phyloP scores from a whole-genome alignment of 2,329 filamentous ascomycete species.

The Xylaria sp. region DNA sequence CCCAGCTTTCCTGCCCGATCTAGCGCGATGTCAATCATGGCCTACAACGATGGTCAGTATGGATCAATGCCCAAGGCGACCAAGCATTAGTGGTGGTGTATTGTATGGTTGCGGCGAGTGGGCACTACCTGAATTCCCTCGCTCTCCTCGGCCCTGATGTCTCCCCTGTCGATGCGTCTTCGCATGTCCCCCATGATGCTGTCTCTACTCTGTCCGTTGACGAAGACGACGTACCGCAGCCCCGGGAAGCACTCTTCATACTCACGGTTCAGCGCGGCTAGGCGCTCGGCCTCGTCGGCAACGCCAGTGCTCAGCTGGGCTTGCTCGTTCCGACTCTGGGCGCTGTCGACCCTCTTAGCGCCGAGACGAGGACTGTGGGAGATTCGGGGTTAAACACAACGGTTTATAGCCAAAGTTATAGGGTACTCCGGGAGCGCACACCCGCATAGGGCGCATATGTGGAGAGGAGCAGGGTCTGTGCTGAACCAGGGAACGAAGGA shows the following conservation, averaged over 20 bases:
- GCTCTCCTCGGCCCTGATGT: slow-evolving; percentile 69
- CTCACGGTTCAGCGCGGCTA: slow-evolving; percentile 71
- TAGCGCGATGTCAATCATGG: slow-evolving; percentile 89
- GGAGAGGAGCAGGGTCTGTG: too few species aligned
- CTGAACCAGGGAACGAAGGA: too few species aligned
- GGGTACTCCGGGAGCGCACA: too few species aligned
- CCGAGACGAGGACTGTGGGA: slow-evolving; percentile 84
- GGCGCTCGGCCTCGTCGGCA: slow-evolving; percentile 60
- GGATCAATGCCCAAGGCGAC: not conserved
- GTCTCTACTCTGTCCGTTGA: slow-evolving; percentile 76
- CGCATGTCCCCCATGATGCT: slow-evolving; percentile 85
- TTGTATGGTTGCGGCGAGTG: not conserved
- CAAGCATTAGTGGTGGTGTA: not conserved
- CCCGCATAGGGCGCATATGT: too few species aligned
- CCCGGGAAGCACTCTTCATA: slow-evolving; percentile 86
- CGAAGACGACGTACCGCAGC: slow-evolving; percentile 88
- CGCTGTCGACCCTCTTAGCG: slow-evolving; percentile 80
- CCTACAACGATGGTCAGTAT: slow-evolving; percentile 76
- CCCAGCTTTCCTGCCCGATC: slow-evolving; percentile 73
- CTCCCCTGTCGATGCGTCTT: slow-evolving; percentile 69
- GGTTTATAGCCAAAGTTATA: too few species aligned
- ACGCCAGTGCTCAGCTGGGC: slow-evolving; percentile 67
- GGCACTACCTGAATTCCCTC: slow-evolving; percentile 66
- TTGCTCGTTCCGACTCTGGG: slow-evolving; percentile 81
- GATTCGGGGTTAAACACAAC: too few species aligned